phyloP scores from a whole-genome alignment of 192 early-diverging fungal genomes.

The Anaeromyces robustus region DNA sequence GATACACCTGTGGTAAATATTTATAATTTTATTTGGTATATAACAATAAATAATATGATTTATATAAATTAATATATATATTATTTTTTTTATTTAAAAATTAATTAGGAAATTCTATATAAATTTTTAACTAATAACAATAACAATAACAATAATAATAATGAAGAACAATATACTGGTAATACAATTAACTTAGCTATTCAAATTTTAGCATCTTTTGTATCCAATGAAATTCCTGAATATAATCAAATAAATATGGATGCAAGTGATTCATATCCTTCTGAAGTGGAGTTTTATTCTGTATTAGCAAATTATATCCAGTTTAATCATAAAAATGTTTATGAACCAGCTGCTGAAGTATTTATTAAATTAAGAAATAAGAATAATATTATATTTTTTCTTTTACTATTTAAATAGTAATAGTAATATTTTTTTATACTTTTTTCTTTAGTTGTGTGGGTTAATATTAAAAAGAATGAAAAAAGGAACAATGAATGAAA shows the following conservation, averaged over 20 bases:
- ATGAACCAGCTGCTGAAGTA: background rate
- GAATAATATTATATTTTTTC: background rate
- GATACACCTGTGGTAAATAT: slow-evolving; percentile 44
- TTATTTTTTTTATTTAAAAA: background rate
- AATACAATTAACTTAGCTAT: background rate
- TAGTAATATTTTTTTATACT: background rate
- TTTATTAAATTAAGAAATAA: background rate
- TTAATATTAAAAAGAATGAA: background rate
- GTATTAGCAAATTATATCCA: background rate
- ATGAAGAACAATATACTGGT: background rate
- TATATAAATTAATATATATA: too few relatives aligned
- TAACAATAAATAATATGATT: too few relatives aligned
- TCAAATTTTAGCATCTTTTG: background rate
- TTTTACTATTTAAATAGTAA: background rate
- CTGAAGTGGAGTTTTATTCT: background rate
- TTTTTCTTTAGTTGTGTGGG: background rate
- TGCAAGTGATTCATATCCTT: background rate
- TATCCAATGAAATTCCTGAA: background rate
- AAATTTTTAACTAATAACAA: background rate
- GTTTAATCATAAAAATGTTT: background rate
- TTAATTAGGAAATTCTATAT: background rate
- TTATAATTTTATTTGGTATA: background rate
- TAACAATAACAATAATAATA: background rate
- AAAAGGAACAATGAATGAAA: background rate
- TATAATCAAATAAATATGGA: background rate